These are phyloP conservation scores for Fusarium dimerum DNA, from an alignment of 2,329 filamentous ascomycete species.

Conservation along the genomic window DNA sequence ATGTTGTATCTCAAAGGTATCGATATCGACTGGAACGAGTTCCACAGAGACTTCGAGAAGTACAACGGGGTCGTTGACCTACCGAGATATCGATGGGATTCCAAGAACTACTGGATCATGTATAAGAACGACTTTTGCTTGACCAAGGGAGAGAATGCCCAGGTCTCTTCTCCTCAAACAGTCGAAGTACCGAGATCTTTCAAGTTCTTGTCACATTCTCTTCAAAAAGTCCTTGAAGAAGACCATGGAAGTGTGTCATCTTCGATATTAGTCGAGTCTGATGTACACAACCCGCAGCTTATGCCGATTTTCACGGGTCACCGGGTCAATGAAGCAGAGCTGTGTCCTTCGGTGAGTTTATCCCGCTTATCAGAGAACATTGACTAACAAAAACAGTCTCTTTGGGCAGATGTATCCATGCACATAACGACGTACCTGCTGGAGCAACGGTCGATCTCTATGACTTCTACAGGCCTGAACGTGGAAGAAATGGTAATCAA, in stretches of 20 bases:
- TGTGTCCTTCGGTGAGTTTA: constrained; percentile 36
- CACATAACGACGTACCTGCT: constrained; percentile 15
- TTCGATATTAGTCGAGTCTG: constrained; percentile 15
- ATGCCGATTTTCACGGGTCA: constrained; percentile 19
- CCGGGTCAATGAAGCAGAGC: constrained; percentile 18
- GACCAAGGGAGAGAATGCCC: constrained; percentile 56
- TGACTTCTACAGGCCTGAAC: constrained; percentile 16
- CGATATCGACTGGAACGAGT: constrained; percentile 68
- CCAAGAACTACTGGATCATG: constrained; percentile 70
- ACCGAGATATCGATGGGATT: constrained; percentile 71
- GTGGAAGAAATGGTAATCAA: constrained; percentile 19
- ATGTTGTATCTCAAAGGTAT: constrained; percentile 62
- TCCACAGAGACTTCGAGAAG: constrained; percentile 52
- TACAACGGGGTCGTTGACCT: constrained; percentile 56
- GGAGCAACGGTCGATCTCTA: constrained; percentile 10
- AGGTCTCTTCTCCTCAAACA: neutral
- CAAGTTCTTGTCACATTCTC: constrained; percentile 21
- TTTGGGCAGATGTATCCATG: constrained; percentile 18
- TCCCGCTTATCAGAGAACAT: neutral
- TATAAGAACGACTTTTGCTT: constrained; percentile 71
- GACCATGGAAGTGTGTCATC: constrained; percentile 6
- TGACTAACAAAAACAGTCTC: constrained; percentile 12
- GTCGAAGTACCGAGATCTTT: neutral
- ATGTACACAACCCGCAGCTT: constrained; percentile 15
- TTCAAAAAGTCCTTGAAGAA: constrained; percentile 22